Evolutionary conservation across 352 stramenopile genomes (phyloP).

Genomic region (Phytophthora litchii): DNA sequence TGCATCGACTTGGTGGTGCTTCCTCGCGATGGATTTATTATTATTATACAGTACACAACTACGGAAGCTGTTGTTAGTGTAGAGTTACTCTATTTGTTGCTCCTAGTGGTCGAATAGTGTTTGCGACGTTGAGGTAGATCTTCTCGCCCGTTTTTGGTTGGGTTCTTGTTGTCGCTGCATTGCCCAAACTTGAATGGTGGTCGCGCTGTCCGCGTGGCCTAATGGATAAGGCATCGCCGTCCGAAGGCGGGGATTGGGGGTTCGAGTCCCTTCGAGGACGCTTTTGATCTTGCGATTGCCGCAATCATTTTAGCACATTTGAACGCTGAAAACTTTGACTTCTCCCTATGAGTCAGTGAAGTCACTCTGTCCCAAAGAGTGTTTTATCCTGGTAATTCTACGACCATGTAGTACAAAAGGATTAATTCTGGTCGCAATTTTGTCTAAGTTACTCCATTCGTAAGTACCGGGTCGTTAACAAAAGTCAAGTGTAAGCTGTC

Average conservation of each 20-base stretch:
- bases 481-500: too few species aligned
- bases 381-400: too few species aligned
- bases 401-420: too few species aligned
- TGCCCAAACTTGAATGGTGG: background rate
- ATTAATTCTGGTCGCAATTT: too few species aligned
- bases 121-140: background rate
- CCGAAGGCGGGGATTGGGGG: conserved; percentile 34
- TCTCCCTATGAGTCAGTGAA: too few species aligned
- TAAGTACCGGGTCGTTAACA: too few species aligned
- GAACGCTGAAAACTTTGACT: too few species aligned
- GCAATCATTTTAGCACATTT: background rate
- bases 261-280: conserved; percentile 33
- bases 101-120: background rate
- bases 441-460: too few species aligned
- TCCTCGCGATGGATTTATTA: too few species aligned
- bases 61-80: background rate
- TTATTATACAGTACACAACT: background rate
- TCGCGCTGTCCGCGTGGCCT: conserved; percentile 21
- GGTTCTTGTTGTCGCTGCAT: conserved; percentile 1
- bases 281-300: conserved; percentile 1
- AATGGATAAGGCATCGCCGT: conserved; percentile 33
- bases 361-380: too few species aligned
- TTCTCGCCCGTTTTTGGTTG: conserved; percentile 22
- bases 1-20: background rate
- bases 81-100: background rate